Percentiles rank a stretch among this genome's conserved stretches.
Conservation (phyloP, 352 stramenopile species). For the Thalassiosira sp. region DNA sequence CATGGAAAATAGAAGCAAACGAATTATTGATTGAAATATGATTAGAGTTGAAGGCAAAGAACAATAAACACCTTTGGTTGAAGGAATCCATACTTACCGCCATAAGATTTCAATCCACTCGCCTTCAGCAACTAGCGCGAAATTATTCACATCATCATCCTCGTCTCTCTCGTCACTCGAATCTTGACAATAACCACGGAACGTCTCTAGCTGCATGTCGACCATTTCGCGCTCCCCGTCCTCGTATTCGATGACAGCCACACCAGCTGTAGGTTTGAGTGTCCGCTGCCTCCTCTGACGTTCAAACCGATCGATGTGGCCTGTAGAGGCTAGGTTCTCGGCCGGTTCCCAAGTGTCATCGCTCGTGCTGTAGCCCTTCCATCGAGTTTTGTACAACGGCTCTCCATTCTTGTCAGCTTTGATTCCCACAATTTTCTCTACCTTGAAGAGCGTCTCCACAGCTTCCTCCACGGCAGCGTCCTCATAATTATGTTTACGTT, state of each 20-base stretch:
- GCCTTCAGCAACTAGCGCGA: conserved; percentile 22
- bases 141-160: conserved; percentile 37
- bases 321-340: conserved; percentile 31
- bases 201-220: conserved; percentile 40
- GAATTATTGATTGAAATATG: too few species aligned
- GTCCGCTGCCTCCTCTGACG: conserved; percentile 2
- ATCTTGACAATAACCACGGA: conserved; percentile 14
- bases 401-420: conserved; percentile 19
- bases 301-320: conserved; percentile 37
- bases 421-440: conserved; percentile 31
- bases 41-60: too few species aligned
- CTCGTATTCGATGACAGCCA: conserved; percentile 50
- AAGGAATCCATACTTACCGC: too few species aligned
- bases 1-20: too few species aligned
- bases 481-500: too few species aligned
- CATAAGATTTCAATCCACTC: conserved; percentile 38
- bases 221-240: conserved; percentile 39
- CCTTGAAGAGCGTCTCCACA: conserved; percentile 14
- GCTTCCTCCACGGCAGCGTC: not conserved
- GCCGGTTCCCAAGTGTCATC: conserved; percentile 48
- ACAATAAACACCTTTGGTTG: too few species aligned
- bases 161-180: not conserved
- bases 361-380: conserved; percentile 31
- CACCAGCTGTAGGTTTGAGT: conserved; percentile 16
- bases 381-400: conserved; percentile 27